phyloP scores from a whole-genome alignment of 2,329 filamentous ascomycete species.

The Claviceps pazoutovae region DNA sequence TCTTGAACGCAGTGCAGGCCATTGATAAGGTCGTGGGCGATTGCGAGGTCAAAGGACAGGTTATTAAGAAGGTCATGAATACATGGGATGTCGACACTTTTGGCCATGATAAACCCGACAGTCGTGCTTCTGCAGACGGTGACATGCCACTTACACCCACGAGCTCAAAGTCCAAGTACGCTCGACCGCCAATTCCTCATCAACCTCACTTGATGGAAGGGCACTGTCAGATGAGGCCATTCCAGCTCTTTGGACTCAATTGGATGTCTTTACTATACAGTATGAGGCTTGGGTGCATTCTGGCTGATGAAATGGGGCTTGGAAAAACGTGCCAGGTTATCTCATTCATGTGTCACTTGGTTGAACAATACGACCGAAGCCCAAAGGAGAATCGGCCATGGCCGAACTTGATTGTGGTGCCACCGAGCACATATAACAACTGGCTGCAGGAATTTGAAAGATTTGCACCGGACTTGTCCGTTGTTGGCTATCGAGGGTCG shows the following conservation, averaged over 20 bases:
- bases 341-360: constrained; percentile 72
- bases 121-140: constrained; percentile 16
- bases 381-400: constrained; percentile 29
- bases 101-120: constrained; percentile 24
- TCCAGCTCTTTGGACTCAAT: constrained; percentile 87
- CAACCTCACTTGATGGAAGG: constrained; percentile 70
- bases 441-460: constrained; percentile 83
- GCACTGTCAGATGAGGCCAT: constrained; percentile 71
- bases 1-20: constrained; percentile 66
- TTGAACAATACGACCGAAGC: constrained; percentile 41
- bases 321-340: constrained; percentile 98
- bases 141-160: constrained; percentile 29
- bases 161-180: constrained; percentile 21
- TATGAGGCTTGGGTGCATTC: constrained; percentile 69
- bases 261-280: constrained; percentile 81
- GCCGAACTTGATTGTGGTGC: constrained; percentile 78
- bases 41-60: constrained; percentile 58
- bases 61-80: constrained; percentile 31
- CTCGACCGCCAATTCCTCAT: constrained; percentile 31
- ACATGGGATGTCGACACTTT: constrained; percentile 35
- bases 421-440: constrained; percentile 87
- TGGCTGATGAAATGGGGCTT: constrained; percentile 94
- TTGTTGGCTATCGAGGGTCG: constrained; percentile 56
- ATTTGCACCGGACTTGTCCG: constrained; percentile 65
- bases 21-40: constrained; percentile 69